Evolutionary conservation across 2,329 filamentous ascomycete genomes (phyloP).

Genomic region (Botrytis fabae): DNA sequence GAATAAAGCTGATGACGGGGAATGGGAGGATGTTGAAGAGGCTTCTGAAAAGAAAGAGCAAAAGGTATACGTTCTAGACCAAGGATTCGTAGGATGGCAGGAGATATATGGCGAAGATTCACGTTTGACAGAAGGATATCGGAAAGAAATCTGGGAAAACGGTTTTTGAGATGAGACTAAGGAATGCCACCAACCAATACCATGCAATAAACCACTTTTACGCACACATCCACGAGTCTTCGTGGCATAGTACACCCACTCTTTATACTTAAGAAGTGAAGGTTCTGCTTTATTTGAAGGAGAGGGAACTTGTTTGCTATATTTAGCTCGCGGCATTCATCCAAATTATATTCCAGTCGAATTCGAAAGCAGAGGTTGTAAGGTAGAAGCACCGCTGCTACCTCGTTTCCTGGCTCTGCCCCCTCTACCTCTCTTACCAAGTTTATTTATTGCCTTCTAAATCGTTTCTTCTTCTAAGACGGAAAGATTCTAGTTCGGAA

Average conservation of each 20-base stretch:
- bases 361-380: background rate
- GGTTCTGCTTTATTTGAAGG: background rate
- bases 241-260: background rate
- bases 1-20: conserved; percentile 38
- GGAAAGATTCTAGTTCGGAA: background rate
- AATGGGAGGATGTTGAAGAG: conserved; percentile 38
- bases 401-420: background rate
- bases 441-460: no score
- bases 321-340: background rate
- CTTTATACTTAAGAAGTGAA: no score
- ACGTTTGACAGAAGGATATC: conserved; percentile 78
- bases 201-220: background rate
- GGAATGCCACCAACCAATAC: background rate
- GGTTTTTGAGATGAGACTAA: conserved; percentile 32
- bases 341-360: background rate
- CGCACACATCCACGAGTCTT: background rate
- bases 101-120: conserved; percentile 76
- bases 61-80: conserved; percentile 77
- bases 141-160: conserved; percentile 75
- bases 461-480: background rate
- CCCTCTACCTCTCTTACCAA: background rate
- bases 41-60: conserved; percentile 50
- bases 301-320: background rate
- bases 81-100: conserved; percentile 89
- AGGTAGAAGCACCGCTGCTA: background rate